Percentiles rank a stretch among this genome's conserved stretches.
phyloP scores from a whole-genome alignment of 2,329 filamentous ascomycete genomes.

The Lachnellula arida region DNA sequence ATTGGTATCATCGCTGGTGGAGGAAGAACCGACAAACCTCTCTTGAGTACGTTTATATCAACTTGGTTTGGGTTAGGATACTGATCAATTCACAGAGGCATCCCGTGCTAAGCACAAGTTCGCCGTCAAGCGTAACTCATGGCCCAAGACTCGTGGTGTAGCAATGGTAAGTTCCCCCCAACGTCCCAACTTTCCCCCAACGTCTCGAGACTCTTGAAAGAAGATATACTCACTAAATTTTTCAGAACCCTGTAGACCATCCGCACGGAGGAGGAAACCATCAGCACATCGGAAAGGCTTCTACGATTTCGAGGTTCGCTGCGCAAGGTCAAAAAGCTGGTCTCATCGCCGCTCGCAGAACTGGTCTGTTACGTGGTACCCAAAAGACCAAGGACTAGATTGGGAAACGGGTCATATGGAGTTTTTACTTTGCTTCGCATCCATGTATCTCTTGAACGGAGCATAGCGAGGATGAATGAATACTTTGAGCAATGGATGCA shows the following conservation, averaged over 20 bases:
- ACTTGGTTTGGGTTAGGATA: constrained; percentile 12
- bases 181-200: not conserved
- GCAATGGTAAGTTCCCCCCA: constrained; percentile 59
- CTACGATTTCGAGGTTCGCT: constrained; percentile 97
- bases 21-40: constrained; percentile 98
- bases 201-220: too few relatives aligned
- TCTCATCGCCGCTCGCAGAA: constrained; percentile 99
- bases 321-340: constrained; percentile 99
- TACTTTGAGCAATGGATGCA: constrained; percentile 10
- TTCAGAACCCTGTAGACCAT: constrained; percentile 90
- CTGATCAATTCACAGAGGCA: constrained; percentile 67
- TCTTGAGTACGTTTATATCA: constrained; percentile 67
- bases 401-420: constrained; percentile 19
- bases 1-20: constrained; percentile 99
- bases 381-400: constrained; percentile 98
- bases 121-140: constrained; percentile 99
- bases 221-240: not conserved
- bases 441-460: constrained; percentile 31
- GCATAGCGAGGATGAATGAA: constrained; percentile 32
- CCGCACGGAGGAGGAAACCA: constrained; percentile 98
- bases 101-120: constrained; percentile 99
- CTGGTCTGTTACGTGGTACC: constrained; percentile 99
- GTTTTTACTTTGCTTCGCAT: constrained; percentile 33
- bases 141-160: constrained; percentile 99
- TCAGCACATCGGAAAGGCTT: constrained; percentile 95